Conservation (phyloP, 2,329 filamentous ascomycete genomes). For the Chaetoscypha palmicola region DNA sequence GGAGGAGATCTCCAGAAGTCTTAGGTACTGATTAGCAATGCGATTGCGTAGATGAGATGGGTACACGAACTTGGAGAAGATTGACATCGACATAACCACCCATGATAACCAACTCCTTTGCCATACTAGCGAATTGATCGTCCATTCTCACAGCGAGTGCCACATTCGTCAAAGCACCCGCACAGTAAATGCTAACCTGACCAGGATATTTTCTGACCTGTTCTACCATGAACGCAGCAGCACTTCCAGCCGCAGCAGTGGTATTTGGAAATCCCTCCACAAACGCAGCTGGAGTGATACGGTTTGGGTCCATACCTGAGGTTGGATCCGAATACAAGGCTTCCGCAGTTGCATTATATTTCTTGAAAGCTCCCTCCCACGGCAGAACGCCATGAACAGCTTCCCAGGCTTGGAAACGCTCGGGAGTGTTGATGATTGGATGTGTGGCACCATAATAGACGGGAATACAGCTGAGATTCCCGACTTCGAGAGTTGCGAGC, state of each 20-base stretch:
- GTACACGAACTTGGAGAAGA: constrained; percentile 21
- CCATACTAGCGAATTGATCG: constrained; percentile 38
- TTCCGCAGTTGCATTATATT: constrained; percentile 38
- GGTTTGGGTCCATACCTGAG: constrained; percentile 35
- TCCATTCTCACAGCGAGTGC: constrained; percentile 41
- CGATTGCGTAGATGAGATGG: background rate
- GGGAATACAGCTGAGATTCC: constrained; percentile 41
- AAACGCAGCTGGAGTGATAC: constrained; percentile 37
- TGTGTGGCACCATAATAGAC: constrained; percentile 41
- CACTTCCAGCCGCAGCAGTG: constrained; percentile 34
- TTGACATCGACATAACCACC: constrained; percentile 42
- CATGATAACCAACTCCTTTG: constrained; percentile 43
- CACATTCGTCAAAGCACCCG: constrained; percentile 42
- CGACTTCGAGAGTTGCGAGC: constrained; percentile 40
- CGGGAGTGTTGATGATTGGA: constrained; percentile 40
- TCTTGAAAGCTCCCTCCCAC: constrained; percentile 40
- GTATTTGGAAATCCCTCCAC: constrained; percentile 40
- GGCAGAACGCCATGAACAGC: constrained; percentile 37
- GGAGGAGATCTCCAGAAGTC: constrained; percentile 24
- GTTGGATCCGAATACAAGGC: constrained; percentile 39
- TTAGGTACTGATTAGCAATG: constrained; percentile 5
- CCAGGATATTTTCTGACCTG: constrained; percentile 43
- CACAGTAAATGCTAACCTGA: constrained; percentile 42
- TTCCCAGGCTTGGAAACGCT: constrained; percentile 39
- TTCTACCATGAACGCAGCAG: constrained; percentile 41